Conservation (phyloP, 2,329 filamentous ascomycete genomes). For the Pseudogymnoascus sp. region DNA sequence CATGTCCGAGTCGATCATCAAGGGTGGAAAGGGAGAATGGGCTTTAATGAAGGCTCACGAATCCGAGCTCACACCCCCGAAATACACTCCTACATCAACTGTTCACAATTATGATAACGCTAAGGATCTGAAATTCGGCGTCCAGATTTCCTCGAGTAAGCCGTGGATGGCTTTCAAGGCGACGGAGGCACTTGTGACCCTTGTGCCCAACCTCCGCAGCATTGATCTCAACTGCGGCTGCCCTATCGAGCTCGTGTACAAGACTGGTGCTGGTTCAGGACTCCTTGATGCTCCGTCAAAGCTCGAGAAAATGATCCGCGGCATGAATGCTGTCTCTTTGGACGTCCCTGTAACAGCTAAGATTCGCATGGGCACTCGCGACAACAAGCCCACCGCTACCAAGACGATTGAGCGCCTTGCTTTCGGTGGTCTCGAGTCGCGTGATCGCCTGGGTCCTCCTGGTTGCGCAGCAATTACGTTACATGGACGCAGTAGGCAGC, state of each 20-base stretch:
- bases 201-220: constrained; percentile 75
- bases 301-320: constrained; percentile 86
- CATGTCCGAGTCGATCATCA: constrained; percentile 78
- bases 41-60: constrained; percentile 88
- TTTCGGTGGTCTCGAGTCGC: constrained; percentile 66
- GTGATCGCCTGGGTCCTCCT: constrained; percentile 60
- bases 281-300: constrained; percentile 83
- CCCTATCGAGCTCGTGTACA: constrained; percentile 89
- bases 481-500: constrained; percentile 86
- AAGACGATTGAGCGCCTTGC: constrained; percentile 77
- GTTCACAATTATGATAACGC: constrained; percentile 68
- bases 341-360: constrained; percentile 91
- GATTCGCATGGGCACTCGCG: constrained; percentile 83
- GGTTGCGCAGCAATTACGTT: constrained; percentile 94
- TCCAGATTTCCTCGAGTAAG: constrained; percentile 86
- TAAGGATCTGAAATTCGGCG: constrained; percentile 80
- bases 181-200: constrained; percentile 67
- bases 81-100: constrained; percentile 44
- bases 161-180: constrained; percentile 86
- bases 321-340: constrained; percentile 89
- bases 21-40: constrained; percentile 89
- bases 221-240: constrained; percentile 97
- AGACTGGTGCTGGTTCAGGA: constrained; percentile 79
- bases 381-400: constrained; percentile 67
- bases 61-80: constrained; percentile 66